Evolutionary conservation across 2,329 filamentous ascomycete species (phyloP), one percentile per base, ranked within the genome.

Genomic region (Diaporthe eres): DNA sequence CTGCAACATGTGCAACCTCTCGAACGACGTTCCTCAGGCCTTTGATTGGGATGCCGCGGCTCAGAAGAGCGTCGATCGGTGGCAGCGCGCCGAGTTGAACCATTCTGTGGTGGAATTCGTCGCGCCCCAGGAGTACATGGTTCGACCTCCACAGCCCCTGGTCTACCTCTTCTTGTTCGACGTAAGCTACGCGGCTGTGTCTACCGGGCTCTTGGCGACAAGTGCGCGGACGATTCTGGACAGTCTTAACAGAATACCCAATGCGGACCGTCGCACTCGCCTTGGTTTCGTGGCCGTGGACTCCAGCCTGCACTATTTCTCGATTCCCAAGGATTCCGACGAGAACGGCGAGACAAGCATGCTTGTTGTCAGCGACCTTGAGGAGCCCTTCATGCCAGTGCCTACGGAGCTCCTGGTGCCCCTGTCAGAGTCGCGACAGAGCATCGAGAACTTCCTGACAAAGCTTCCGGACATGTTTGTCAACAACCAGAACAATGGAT

Each of bases 1-100:
- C 82, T 99, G 97, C 88, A 99, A 99, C 86, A 98, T 99, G 96
- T 99, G 97, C 85, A 98, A 98, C 85, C 89, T 99, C 78, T 98
- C 96, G 80, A 99, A 99, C 83, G 97, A 99, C 81, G 96, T 98
- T 53, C 97, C 97, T n/a, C 97, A 99, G 85, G 96, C 96, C 51
- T 99, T 99, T 79, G 97, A 99, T 84, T 99, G 97, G 97, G 97
- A 99, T 85, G 93, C 95, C 47, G 93, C 95, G 60, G 90, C 95
- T 73, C 96, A 98, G 85, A 96, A 98, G 87, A 94, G 92, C 71
- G 93, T 97, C 70, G 96, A 99, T 83, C 90, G 97, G 82, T 98
- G 97, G 94, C 93, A 97, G 84, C 90, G 97, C 80, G 91, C 95
- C 53, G 97, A 99, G 83, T 89, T 99, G 77, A 99, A 99, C 86